phyloP scores from a whole-genome alignment of 805 yeast genomes.

The Teunomyces gatunensis region DNA sequence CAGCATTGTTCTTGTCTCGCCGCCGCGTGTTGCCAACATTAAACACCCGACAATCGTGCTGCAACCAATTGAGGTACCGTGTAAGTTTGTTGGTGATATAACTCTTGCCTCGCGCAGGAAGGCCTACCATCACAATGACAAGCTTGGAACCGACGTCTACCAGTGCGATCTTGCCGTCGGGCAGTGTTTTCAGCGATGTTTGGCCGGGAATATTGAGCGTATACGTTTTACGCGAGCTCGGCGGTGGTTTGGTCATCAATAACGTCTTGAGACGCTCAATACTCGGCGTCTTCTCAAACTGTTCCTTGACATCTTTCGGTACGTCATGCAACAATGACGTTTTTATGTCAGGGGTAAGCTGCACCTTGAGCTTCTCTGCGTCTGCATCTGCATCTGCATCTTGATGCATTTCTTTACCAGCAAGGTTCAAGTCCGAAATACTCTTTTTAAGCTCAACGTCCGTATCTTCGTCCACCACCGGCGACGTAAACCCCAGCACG shows the following conservation, averaged over 20 bases:
- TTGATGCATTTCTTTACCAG: conserved; percentile 17
- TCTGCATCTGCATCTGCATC: background rate
- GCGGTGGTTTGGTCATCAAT: conserved; percentile 35
- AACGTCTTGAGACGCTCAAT: conserved; percentile 37
- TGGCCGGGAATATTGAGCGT: conserved; percentile 92
- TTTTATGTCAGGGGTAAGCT: conserved; percentile 9
- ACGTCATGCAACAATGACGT: conserved; percentile 25
- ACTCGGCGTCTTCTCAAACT: conserved; percentile 41
- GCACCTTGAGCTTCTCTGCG: conserved; percentile 3
- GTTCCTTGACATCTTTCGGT: conserved; percentile 32
- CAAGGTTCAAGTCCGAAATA: conserved; percentile 40
- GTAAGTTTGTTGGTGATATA: conserved; percentile 90
- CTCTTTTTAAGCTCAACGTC: conserved; percentile 23
- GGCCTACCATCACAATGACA: conserved; percentile 94
- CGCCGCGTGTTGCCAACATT: conserved; percentile 95
- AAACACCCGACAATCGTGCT: conserved; percentile 85
- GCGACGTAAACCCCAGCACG: conserved; percentile 55
- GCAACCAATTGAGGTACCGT: conserved; percentile 89
- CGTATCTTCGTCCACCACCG: conserved; percentile 36
- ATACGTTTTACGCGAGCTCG: conserved; percentile 59
- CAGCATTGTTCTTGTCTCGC: conserved; percentile 59
- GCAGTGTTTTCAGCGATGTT: conserved; percentile 74
- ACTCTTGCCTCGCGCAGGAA: conserved; percentile 94
- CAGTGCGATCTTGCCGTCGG: conserved; percentile 65
- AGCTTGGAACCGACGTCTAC: conserved; percentile 77